Evolutionary conservation across 73 alveolate species (phyloP), one percentile per base, ranked within the genome.

Genomic region (Symbiodinium natans): DNA sequence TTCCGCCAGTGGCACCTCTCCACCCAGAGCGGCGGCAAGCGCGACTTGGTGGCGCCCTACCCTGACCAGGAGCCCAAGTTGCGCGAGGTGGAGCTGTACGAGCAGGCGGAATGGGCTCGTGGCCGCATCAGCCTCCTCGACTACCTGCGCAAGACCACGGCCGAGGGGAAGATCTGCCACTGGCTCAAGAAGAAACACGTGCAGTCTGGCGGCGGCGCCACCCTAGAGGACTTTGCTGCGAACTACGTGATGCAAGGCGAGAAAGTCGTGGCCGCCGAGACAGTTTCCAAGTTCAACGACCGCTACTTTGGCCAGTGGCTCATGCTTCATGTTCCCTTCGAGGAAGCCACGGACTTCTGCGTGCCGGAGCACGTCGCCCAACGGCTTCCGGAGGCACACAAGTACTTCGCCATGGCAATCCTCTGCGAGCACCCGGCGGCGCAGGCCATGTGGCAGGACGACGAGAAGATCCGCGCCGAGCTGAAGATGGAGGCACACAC

Each of bases 11-110:
- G 43, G 85, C 85, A 74, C 43, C 33, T 74, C 23, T 21, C 85
- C 85, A 74, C 85, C 17, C 46, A 1, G 43, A 31, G 85, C 85
- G 85, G 85, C 43, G 85, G 85, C 85, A 74, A 74, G 82, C 82
- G 82, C 4, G 33, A 68, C 82, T 68, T 68, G 36, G 38, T 68
- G 36, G 82, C 21, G 82, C 82, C 82, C 7, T 68, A 33, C 5
- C 82, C 82, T 10, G 82, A 31, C 40, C 33, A 68, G 82, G 38
- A 0, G 40, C 33, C 40, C 7, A 68, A 68, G 82, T 33, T 33
- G 1, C 40, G 38, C 40, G 82, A 68, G 40, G 82, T 68, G 40
- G 40, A 68, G 40, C 82, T 29, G 13, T 68, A 68, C 38, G 82
- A 68, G 82, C 15, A 1, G 5, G 82, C 82, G 7, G 40, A 1